These are phyloP conservation scores for Chiua sp. DNA, from an alignment of 1,284 basidiomycete genomes.

Conservation along the genomic window DNA sequence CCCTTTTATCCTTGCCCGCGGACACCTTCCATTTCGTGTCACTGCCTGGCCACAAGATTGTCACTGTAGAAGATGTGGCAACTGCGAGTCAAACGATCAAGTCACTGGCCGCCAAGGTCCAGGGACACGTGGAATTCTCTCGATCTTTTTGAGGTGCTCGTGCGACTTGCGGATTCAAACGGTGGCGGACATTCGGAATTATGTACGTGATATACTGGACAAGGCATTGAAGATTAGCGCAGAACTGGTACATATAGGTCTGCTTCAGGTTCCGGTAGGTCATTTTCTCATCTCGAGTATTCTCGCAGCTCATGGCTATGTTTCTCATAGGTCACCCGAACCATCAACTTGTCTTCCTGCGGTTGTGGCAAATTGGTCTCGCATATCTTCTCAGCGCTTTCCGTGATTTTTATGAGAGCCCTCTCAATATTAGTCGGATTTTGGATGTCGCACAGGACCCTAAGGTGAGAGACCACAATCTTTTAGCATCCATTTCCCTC, in stretches of 20 bases:
- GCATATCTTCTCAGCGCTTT: conserved; percentile 87
- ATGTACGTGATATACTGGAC: conserved; percentile 89
- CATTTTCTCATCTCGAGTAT: conserved; percentile 72
- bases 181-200: conserved; percentile 71
- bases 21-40: conserved; percentile 93
- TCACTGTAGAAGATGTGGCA: conserved; percentile 86
- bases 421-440: conserved; percentile 93
- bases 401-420: conserved; percentile 90
- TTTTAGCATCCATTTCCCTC: neutral
- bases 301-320: conserved; percentile 85
- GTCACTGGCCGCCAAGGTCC: conserved; percentile 82
- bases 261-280: conserved; percentile 85
- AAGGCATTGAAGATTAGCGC: conserved; percentile 93
- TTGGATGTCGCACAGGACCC: conserved; percentile 96
- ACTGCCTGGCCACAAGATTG: conserved; percentile 80
- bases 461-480: conserved; percentile 60
- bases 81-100: conserved; percentile 88
- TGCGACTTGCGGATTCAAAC: conserved; percentile 76
- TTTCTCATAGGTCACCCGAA: conserved; percentile 94
- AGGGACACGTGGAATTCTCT: conserved; percentile 95
- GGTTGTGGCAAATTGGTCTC: conserved; percentile 92
- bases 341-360: conserved; percentile 96
- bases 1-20: conserved; percentile 84
- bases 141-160: conserved; percentile 90
- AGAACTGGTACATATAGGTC: conserved; percentile 93